A percentile compares a stretch with the other conserved stretches of the same genome.
phyloP scores from a whole-genome alignment of 2,329 filamentous ascomycete genomes.

The Claviceps humidiphila region DNA sequence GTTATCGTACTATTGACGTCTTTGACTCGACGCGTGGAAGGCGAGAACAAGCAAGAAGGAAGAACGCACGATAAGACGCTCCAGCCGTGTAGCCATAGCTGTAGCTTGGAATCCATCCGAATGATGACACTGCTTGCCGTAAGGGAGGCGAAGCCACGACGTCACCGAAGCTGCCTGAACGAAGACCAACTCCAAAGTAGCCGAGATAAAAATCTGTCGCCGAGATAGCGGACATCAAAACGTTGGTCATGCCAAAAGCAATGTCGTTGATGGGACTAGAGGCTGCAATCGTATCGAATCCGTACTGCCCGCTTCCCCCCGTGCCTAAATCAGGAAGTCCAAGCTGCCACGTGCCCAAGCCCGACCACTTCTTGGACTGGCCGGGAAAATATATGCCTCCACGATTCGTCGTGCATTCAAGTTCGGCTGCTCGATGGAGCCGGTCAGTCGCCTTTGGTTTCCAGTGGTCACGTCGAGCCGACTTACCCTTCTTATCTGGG shows the following conservation, averaged over 20 bases:
- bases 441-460: conserved; percentile 4
- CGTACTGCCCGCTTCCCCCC: conserved; percentile 51
- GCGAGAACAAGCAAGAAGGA: neutral
- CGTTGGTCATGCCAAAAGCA: conserved; percentile 28
- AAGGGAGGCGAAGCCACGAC: conserved; percentile 37
- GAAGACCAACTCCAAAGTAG: conserved; percentile 43
- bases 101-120: conserved; percentile 52
- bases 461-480: neutral
- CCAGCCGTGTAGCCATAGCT: conserved; percentile 68
- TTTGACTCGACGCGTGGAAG: neutral
- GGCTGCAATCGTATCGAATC: conserved; percentile 35
- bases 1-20: neutral
- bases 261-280: conserved; percentile 24
- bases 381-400: conserved; percentile 44
- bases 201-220: conserved; percentile 42
- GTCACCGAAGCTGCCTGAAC: conserved; percentile 36
- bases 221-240: conserved; percentile 40
- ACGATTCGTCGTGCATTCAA: conserved; percentile 40
- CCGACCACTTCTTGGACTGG: conserved; percentile 43
- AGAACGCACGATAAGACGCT: conserved; percentile 51
- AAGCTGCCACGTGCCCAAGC: conserved; percentile 46
- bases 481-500: conserved; percentile 26
- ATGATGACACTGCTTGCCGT: conserved; percentile 43
- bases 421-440: conserved; percentile 23
- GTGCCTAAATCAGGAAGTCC: conserved; percentile 45